Conservation (phyloP, 495 filamentous ascomycete genomes). For the Cudoniella acicularis region DNA sequence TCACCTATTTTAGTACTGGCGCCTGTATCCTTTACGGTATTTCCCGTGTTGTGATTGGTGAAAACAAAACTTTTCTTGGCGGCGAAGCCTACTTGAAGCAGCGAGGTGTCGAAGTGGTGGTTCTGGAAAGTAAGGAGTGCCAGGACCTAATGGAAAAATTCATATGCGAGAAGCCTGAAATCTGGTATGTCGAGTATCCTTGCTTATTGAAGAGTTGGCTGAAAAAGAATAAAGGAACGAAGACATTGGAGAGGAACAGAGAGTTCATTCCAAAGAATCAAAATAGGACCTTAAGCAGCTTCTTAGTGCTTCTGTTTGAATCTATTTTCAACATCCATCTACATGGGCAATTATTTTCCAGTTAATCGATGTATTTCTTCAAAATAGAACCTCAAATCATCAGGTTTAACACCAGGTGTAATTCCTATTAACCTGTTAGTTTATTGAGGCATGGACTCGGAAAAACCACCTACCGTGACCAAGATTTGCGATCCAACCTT, state of each 20-base stretch:
- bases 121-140: slow-evolving; percentile 65
- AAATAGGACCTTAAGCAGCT: slow-evolving; percentile 4
- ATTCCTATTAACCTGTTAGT: slow-evolving; percentile 53
- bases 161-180: slow-evolving; percentile 68
- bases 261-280: slow-evolving; percentile 38
- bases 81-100: slow-evolving; percentile 70
- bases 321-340: slow-evolving; percentile 1
- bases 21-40: slow-evolving; percentile 80
- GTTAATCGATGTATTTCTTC: slow-evolving; percentile 79
- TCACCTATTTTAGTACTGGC: slow-evolving; percentile 44
- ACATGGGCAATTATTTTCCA: slow-evolving; percentile 21
- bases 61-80: slow-evolving; percentile 75
- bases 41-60: slow-evolving; percentile 76
- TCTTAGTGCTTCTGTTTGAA: not conserved
- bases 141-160: slow-evolving; percentile 72
- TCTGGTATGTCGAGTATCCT: slow-evolving; percentile 55
- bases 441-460: not conserved
- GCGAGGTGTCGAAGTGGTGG: slow-evolving; percentile 71
- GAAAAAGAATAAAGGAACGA: slow-evolving; percentile 56
- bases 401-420: slow-evolving; percentile 89
- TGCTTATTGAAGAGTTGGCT: slow-evolving; percentile 3
- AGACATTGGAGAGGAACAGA: slow-evolving; percentile 63
- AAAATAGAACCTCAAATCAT: slow-evolving; percentile 89
- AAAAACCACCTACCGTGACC: slow-evolving; percentile 68
- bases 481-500: slow-evolving; percentile 82